These are phyloP conservation scores for Wallacemonas sp. DNA, from an alignment of 208 protist genomes.

Conservation along the genomic window DNA sequence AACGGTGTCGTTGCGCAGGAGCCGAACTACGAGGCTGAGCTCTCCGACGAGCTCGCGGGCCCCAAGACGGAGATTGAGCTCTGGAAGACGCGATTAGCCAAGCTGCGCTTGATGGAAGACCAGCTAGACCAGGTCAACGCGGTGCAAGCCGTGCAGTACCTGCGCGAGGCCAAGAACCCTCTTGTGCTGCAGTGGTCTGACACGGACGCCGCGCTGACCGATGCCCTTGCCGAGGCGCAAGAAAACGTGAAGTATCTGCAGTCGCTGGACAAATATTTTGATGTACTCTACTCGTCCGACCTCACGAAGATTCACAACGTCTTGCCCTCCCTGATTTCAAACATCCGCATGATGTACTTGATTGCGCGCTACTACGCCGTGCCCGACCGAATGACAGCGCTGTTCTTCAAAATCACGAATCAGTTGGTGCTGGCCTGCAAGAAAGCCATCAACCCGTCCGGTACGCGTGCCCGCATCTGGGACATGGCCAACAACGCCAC, in stretches of 20 bases:
- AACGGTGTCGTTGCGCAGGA: conserved; percentile 61
- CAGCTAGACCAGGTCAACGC: conserved; percentile 82
- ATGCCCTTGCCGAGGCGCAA: conserved; percentile 96
- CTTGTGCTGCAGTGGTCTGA: conserved; percentile 89
- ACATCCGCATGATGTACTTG: conserved; percentile 97
- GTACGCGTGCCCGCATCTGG: conserved; percentile 89
- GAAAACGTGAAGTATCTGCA: conserved; percentile 98
- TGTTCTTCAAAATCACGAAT: conserved; percentile 98
- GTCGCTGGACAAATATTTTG: conserved; percentile 96
- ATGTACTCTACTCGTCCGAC: conserved; percentile 94
- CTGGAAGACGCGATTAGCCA: conserved; percentile 93
- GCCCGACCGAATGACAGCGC: conserved; percentile 93
- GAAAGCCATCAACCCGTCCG: conserved; percentile 88
- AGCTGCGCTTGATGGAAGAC: conserved; percentile 91
- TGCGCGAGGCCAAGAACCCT: conserved; percentile 80
- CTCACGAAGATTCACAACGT: conserved; percentile 93
- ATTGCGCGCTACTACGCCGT: conserved; percentile 97
- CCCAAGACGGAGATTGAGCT: conserved; percentile 94
- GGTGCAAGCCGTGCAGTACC: conserved; percentile 86
- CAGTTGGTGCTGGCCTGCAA: conserved; percentile 96
- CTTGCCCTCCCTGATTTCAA: conserved; percentile 94
- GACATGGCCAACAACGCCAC: conserved; percentile 82
- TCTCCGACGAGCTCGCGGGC: conserved; percentile 87
- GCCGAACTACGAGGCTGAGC: conserved; percentile 90
- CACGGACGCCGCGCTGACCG: conserved; percentile 90